Percentiles rank a stretch among this genome's conserved stretches.
Conservation (phyloP, 495 filamentous ascomycete species). For the Elasticomyces elasticus region DNA sequence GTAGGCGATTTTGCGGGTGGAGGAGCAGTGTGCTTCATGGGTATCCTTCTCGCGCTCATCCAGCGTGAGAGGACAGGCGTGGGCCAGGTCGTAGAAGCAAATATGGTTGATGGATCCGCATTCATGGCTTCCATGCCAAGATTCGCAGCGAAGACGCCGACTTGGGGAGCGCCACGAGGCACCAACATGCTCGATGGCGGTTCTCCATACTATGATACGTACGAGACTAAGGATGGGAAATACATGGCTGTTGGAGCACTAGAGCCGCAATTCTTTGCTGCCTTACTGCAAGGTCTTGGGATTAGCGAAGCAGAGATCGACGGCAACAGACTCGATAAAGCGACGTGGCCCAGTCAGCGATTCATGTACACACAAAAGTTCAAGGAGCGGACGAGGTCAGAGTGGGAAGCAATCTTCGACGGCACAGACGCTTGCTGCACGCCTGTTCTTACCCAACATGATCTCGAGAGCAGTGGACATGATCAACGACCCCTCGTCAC, state of each 20-base stretch:
- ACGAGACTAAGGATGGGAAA: constrained; percentile 69
- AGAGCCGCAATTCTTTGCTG: constrained; percentile 73
- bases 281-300: constrained; percentile 54
- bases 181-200: constrained; percentile 74
- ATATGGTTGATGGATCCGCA: constrained; percentile 86
- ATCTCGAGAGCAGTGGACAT: constrained; percentile 57
- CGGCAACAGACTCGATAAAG: constrained; percentile 42
- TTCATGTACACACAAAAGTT: constrained; percentile 54
- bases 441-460: constrained; percentile 64
- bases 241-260: constrained; percentile 88
- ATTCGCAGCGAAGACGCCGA: constrained; percentile 45
- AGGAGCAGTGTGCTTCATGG: constrained; percentile 62
- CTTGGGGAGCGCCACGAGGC: constrained; percentile 56
- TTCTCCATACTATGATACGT: constrained; percentile 78
- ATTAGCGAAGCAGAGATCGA: constrained; percentile 47
- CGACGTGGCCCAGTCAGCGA: constrained; percentile 55
- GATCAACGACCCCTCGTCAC: constrained; percentile 70
- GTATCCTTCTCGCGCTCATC: constrained; percentile 53
- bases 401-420: constrained; percentile 83
- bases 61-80: constrained; percentile 48
- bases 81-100: constrained; percentile 85
- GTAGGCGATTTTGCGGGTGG: constrained; percentile 88
- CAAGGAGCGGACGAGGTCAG: constrained; percentile 57
- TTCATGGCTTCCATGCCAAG: constrained; percentile 70
- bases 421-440: constrained; percentile 87